These are phyloP conservation scores for Diaporthe ampelina DNA, from an alignment of 2,329 filamentous ascomycete species.

Conservation along the genomic window DNA sequence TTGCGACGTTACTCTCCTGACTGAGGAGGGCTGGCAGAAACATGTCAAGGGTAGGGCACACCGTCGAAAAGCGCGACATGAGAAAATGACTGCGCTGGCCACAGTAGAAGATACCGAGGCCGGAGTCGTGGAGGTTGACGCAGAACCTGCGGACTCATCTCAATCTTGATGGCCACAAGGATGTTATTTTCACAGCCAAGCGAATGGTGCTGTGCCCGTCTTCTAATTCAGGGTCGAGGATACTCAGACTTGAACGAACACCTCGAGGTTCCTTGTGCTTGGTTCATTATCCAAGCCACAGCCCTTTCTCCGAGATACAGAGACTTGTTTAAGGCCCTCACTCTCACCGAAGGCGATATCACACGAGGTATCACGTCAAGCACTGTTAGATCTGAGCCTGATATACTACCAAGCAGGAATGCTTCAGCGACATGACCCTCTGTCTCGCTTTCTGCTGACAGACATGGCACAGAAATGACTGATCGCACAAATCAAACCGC, in stretches of 20 bases:
- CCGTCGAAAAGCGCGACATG: slow-evolving; percentile 27
- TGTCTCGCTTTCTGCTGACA: not conserved
- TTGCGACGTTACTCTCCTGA: slow-evolving; percentile 76
- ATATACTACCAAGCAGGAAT: not conserved
- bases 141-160: not conserved
- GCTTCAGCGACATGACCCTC: no score
- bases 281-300: not conserved
- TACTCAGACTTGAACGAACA: no score
- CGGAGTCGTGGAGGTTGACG: not conserved
- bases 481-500: not conserved
- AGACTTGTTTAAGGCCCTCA: not conserved
- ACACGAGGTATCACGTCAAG: not conserved
- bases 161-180: not conserved
- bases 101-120: slow-evolving; percentile 14
- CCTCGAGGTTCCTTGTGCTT: not conserved
- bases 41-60: slow-evolving; percentile 52
- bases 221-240: not conserved
- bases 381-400: not conserved
- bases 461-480: not conserved
- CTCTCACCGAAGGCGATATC: no score
- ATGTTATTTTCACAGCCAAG: not conserved
- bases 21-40: slow-evolving; percentile 64
- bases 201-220: not conserved
- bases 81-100: slow-evolving; percentile 35
- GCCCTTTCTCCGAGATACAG: no score